Evolutionary conservation across 2,329 filamentous ascomycete genomes (phyloP).

Genomic region (Geosmithia putterillii): DNA sequence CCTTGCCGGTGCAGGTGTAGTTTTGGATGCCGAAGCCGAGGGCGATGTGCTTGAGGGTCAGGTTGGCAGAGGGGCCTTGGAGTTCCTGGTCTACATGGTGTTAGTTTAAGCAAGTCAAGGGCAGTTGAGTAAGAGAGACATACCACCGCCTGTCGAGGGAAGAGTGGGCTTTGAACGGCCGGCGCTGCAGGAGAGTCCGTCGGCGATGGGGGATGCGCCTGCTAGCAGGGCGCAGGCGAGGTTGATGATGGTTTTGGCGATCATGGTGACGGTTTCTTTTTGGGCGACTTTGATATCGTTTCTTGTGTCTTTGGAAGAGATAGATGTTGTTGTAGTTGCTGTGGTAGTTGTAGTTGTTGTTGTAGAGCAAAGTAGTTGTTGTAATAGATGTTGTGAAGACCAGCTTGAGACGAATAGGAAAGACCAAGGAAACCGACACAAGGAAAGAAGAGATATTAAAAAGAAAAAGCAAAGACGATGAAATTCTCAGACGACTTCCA

Average conservation of each 20-base stretch:
- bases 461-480: background rate
- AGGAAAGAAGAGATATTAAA: too few relatives aligned
- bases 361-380: background rate
- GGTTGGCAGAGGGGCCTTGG: slow-evolving; percentile 21
- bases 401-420: background rate
- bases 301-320: slow-evolving; percentile 3
- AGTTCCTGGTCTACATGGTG: slow-evolving; percentile 26
- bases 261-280: too few relatives aligned
- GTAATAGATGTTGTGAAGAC: background rate
- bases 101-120: background rate
- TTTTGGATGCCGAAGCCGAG: slow-evolving; percentile 57
- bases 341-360: background rate
- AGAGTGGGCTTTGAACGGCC: slow-evolving; percentile 10
- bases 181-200: background rate
- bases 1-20: slow-evolving; percentile 44
- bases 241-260: slow-evolving; percentile 18
- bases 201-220: slow-evolving; percentile 12
- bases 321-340: background rate
- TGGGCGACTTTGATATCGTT: too few relatives aligned
- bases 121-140: slow-evolving; percentile 7
- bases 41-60: slow-evolving; percentile 39
- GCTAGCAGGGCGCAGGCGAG: slow-evolving; percentile 20
- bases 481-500: background rate
- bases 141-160: slow-evolving; percentile 25
- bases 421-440: background rate